Conservation (phyloP, 1,284 basidiomycete species). For the Schizopora paradoxa region DNA sequence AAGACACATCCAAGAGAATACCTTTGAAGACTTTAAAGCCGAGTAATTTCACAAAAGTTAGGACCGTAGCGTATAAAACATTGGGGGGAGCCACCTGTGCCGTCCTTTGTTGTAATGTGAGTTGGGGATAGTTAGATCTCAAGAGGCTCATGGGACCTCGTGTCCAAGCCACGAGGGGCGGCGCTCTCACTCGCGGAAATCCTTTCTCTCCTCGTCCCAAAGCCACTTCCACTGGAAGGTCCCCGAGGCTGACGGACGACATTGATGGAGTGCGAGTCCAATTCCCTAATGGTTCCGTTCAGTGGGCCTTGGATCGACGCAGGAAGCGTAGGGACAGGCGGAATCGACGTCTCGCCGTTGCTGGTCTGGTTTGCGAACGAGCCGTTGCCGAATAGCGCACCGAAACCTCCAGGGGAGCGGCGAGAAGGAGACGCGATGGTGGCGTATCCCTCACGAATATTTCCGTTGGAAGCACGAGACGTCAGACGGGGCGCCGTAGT, state of each 20-base stretch:
- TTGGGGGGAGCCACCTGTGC: slow-evolving; percentile 10
- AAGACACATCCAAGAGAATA: slow-evolving; percentile 15
- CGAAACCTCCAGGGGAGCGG: slow-evolving; percentile 63
- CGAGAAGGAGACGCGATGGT: slow-evolving; percentile 79
- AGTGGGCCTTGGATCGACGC: slow-evolving; percentile 43
- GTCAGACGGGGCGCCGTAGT: slow-evolving; percentile 75
- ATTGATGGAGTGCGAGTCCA: slow-evolving; percentile 43
- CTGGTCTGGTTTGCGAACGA: slow-evolving; percentile 31
- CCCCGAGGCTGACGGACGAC: slow-evolving; percentile 79
- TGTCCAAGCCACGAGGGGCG: slow-evolving; percentile 58
- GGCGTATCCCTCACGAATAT: slow-evolving; percentile 87
- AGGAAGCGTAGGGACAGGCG: slow-evolving; percentile 75
- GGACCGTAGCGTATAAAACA: slow-evolving; percentile 1
- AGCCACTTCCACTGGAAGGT: slow-evolving; percentile 60
- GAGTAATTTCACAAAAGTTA: not conserved
- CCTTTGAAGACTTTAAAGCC: slow-evolving; percentile 5
- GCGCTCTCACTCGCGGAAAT: slow-evolving; percentile 49
- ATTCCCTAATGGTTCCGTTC: slow-evolving; percentile 31
- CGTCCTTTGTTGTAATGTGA: slow-evolving; percentile 3
- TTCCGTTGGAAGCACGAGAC: slow-evolving; percentile 83
- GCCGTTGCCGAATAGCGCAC: slow-evolving; percentile 57
- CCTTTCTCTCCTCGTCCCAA: slow-evolving; percentile 61
- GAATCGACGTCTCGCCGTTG: slow-evolving; percentile 39
- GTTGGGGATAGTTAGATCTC: slow-evolving; percentile 53
- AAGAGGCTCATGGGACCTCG: slow-evolving; percentile 76